Evolutionary conservation across 257 asterid species (phyloP).

Genomic region (Mentha longifolia): DNA sequence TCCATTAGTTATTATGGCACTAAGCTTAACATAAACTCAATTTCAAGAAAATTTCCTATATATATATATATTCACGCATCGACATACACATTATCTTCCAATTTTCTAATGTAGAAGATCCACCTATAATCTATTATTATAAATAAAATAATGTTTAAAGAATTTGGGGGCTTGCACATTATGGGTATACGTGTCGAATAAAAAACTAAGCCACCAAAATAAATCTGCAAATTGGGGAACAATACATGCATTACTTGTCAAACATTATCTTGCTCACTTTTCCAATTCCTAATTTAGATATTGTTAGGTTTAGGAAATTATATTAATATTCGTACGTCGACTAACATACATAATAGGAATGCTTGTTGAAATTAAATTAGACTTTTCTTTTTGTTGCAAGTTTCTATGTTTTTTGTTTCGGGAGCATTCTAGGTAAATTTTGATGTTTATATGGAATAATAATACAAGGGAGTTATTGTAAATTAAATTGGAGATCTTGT

Average conservation of each 20-base stretch:
- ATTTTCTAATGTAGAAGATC: not conserved
- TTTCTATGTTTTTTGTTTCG: not conserved
- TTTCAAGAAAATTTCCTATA: not conserved
- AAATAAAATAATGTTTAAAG: not conserved
- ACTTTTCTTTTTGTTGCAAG: not conserved
- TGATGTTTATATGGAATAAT: not conserved
- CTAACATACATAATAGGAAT: not conserved
- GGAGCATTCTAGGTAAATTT: not conserved
- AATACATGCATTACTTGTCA: conserved; percentile 27
- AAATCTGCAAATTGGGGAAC: conserved; percentile 13
- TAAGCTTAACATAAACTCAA: not conserved
- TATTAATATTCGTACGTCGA: not conserved
- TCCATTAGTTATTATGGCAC: not conserved
- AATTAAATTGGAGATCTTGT: no score
- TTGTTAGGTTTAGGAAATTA: conserved; percentile 24
- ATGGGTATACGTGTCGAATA: conserved; percentile 21
- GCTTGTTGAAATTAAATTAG: not conserved
- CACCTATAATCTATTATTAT: not conserved
- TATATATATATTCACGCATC: no score
- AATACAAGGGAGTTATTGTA: no score
- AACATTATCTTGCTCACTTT: conserved; percentile 29
- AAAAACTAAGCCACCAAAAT: conserved; percentile 3
- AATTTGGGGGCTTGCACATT: conserved; percentile 1
- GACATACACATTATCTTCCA: not conserved
- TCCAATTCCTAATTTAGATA: conserved; percentile 27